Evolutionary conservation across 2,329 filamentous ascomycete genomes (phyloP), one percentile per base, ranked within the genome.

Genomic region (Fusarium nurragi): DNA sequence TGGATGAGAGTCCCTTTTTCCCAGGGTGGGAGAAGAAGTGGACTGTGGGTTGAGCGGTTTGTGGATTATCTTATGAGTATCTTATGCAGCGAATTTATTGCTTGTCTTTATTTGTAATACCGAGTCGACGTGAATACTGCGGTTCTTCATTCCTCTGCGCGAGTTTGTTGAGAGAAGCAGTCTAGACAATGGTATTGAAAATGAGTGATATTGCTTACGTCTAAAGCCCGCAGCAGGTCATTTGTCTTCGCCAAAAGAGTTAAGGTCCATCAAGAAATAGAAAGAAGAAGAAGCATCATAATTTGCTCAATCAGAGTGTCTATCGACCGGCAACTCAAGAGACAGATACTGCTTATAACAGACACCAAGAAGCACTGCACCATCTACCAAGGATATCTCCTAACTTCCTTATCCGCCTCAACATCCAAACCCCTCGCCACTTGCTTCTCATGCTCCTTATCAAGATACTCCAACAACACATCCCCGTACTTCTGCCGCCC

Each of bases 1-100:
- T 96, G 58, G 86, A 88, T 12, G 90, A 95, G 65, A 88, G 84
- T 68, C 92, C 92, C 2, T 94, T 87, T 76, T 96, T 89, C 74
- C 86, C 84, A 1, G 88, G 88, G 0, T 96, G 92, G 92, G 83
- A 73, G 58, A 70, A 50, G 32, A 74, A 73, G 28, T 71, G 71
- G 71, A 53, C 18, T 4, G 16, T 56, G 14, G 44, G 26, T 34
- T 69, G n/a, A 61, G 12, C 4, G 0, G 4, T 7, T n/a, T 34
- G 6, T 0, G 1, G 21, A 37, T 12, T 18, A 1, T 30, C n/a
- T n/a, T n/a, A 0, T 5, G 8, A 16, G 14, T 13, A 19, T 18
- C 0, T 28, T 14, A 18, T n/a, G 10, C 18, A 61, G 60, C 32
- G 41, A 19, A 18, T 25, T 16, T 5, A 28, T 21, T 21, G 13